Base-by-base conservation (phyloP, 352 stramenopile genomes). In the Bremia lactucae region DNA sequence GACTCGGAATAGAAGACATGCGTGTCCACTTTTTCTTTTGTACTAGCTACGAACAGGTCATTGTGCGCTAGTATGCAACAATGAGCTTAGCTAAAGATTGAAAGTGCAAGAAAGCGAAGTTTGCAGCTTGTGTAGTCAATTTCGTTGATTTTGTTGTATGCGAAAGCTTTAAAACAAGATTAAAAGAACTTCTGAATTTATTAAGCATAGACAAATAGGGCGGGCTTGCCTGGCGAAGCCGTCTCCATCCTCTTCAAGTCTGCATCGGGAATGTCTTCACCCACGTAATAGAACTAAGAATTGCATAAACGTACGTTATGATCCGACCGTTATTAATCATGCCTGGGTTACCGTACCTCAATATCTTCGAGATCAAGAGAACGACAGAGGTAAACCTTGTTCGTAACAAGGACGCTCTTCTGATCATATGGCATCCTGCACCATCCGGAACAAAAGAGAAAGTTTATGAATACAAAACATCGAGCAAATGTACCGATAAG, bases 381-480 rank as follows among this genome's bases (percentile, higher is more conserved):
- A 19, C 74, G 73, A 48, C 75, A 62, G 36, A 96, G 56, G 68
- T 97, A 98, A 31, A 81, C 51, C 55, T 95, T 80, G 73, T 95
- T 96, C 49, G 76, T 79, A 20, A 79, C 65, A 41, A 98, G 70
- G 52, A 97, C 90, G 7, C 73, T 72, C 67, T 87, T 85, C 60
- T 98, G 92, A 71, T 97, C 88, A 65, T 97, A 98, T 18, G 93
- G 88, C 64, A 97, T 92, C 46, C 78, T 93, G 31, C 28, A 19
- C 19, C 13, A 46, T 28, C 31, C 24, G 8, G 44, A 62, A 35
- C 20, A 59, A 39, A 28, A 39, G 35, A 48, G 31, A 46, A 16
- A 40, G n/a, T n/a, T n/a, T n/a, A n/a, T n/a, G n/a, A n/a, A n/a
- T n/a, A n/a, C n/a, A n/a, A 31, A 14, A 31, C 13, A 62, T 19